Evolutionary conservation across 805 yeast species (phyloP).

Genomic region (Cyberlindnera saturnus): DNA sequence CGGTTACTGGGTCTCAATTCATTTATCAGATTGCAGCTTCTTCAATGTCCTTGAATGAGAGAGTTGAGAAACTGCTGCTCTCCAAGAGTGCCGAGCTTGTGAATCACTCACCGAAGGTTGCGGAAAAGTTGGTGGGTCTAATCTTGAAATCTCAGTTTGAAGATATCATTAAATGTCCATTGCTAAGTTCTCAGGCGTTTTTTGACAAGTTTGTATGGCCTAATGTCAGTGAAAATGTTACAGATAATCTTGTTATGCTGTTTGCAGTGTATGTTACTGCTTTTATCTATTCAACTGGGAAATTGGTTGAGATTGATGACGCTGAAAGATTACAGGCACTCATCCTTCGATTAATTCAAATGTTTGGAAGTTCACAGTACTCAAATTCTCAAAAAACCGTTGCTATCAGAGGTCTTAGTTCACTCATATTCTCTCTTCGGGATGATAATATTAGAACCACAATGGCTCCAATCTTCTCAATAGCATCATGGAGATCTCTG

Average conservation of each 20-base stretch:
- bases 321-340: constrained; percentile 4
- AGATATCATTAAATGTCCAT: not conserved
- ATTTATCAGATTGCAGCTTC: not conserved
- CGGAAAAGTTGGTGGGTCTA: not conserved
- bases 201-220: constrained; percentile 1
- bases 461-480: constrained; percentile 16
- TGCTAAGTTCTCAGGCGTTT: not conserved
- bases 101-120: constrained; percentile 4
- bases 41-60: not conserved
- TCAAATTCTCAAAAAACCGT: not conserved
- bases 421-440: constrained; percentile 1
- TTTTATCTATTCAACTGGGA: not conserved
- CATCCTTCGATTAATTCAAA: constrained; percentile 13
- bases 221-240: not conserved
- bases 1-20: no score
- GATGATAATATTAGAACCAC: constrained; percentile 1
- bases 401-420: constrained; percentile 1
- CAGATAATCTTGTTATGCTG: constrained; percentile 9
- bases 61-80: not conserved
- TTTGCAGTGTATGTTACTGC: constrained; percentile 1
- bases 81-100: constrained; percentile 1
- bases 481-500: constrained; percentile 10
- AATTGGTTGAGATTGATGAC: not conserved
- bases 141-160: not conserved
- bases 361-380: constrained; percentile 8